A percentile compares a stretch with the other conserved stretches of the same genome.
Conservation (phyloP, 352 stramenopile genomes). For the Pythium oligandrum region DNA sequence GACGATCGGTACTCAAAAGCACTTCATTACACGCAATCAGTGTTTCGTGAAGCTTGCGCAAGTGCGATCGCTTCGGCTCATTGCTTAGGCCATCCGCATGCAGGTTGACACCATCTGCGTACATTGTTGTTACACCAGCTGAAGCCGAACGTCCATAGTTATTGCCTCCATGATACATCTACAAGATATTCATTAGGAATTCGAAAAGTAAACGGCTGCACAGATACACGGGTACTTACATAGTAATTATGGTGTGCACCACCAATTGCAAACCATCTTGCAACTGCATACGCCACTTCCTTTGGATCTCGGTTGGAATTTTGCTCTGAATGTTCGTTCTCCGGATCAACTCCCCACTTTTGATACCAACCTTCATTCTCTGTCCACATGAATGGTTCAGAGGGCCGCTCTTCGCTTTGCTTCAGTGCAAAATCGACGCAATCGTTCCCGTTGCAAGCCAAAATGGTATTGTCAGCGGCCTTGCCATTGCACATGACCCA, state of each 20-base stretch:
- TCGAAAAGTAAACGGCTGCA: no score
- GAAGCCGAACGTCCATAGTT: slow-evolving; percentile 60
- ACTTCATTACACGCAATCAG: slow-evolving; percentile 55
- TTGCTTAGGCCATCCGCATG: slow-evolving; percentile 65
- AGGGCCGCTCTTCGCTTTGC: slow-evolving; percentile 31
- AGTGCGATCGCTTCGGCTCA: slow-evolving; percentile 61
- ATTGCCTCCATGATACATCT: slow-evolving; percentile 80
- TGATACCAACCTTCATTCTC: slow-evolving; percentile 76
- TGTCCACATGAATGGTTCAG: slow-evolving; percentile 65
- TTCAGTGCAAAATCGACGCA: slow-evolving; percentile 55
- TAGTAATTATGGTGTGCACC: slow-evolving; percentile 70
- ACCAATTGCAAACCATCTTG: slow-evolving; percentile 64
- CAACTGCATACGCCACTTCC: slow-evolving; percentile 55
- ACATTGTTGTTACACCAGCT: slow-evolving; percentile 67
- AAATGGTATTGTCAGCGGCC: slow-evolving; percentile 56
- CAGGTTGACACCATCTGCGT: slow-evolving; percentile 63
- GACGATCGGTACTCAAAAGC: slow-evolving; percentile 39
- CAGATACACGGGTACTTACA: slow-evolving; percentile 21
- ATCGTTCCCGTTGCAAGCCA: slow-evolving; percentile 62
- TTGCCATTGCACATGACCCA: slow-evolving; percentile 79
- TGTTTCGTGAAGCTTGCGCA: slow-evolving; percentile 51
- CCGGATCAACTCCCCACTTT: slow-evolving; percentile 41
- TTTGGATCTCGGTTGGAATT: slow-evolving; percentile 42
- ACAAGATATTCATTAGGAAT: not conserved
- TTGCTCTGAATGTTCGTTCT: slow-evolving; percentile 17